A percentile compares a stretch with the other conserved stretches of the same genome.
Conservation (phyloP, 345 rosid genomes). For the Dipteronia dyeriana region DNA sequence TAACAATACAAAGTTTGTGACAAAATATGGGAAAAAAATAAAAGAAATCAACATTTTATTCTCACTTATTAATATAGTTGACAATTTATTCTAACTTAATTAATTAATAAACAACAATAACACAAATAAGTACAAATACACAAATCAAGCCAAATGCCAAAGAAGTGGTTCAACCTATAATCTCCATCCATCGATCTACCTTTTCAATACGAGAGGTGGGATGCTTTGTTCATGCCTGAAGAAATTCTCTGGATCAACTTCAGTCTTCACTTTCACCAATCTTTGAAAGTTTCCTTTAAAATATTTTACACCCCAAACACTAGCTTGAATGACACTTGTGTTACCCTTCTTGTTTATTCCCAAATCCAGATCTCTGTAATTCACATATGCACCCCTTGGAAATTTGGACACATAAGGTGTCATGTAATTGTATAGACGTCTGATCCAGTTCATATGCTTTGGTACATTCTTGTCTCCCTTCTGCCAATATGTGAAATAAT, state of each 20-base stretch:
- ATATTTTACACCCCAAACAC: conserved; percentile 51
- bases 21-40: too few species aligned
- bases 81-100: not conserved
- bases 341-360: conserved; percentile 39
- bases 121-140: not conserved
- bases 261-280: conserved; percentile 48
- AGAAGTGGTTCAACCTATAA: not conserved
- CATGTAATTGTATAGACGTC: conserved; percentile 46
- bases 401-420: conserved; percentile 53
- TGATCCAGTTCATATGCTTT: conserved; percentile 35
- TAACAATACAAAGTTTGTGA: too few species aligned
- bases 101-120: not conserved
- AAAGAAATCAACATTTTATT: too few species aligned
- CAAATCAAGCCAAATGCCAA: too few species aligned
- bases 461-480: conserved; percentile 21
- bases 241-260: conserved; percentile 54
- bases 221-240: conserved; percentile 67
- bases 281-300: conserved; percentile 52
- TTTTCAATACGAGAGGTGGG: conserved; percentile 30
- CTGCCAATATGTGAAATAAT: conserved; percentile 43
- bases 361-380: conserved; percentile 68
- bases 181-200: not conserved
- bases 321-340: conserved; percentile 37
- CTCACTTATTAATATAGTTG: too few species aligned
- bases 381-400: conserved; percentile 57